A percentile compares a stretch with the other conserved stretches of the same genome.
These are phyloP conservation scores for Aspergillus quadrilineatus DNA, from an alignment of 2,329 filamentous ascomycete species.

Conservation along the genomic window DNA sequence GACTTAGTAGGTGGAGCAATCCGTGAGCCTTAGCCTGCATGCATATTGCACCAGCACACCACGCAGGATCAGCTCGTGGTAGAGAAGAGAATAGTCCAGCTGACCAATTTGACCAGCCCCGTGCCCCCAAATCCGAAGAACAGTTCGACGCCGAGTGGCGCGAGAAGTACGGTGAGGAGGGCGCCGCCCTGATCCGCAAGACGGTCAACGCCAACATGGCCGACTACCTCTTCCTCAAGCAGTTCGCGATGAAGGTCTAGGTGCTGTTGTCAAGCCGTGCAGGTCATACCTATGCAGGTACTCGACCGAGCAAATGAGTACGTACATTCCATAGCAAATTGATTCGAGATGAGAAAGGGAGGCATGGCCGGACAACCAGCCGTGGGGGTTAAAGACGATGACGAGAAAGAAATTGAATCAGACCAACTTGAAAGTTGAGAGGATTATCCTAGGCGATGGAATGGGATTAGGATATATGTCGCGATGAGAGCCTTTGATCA, in stretches of 20 bases:
- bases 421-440: background rate
- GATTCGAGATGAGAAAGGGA: background rate
- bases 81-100: background rate
- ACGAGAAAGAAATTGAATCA: conserved; percentile 9
- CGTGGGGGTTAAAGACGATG: conserved; percentile 6
- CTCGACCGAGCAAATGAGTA: background rate
- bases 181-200: conserved; percentile 58
- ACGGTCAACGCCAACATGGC: conserved; percentile 60
- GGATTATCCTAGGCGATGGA: background rate
- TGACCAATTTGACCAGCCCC: conserved; percentile 25
- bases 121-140: conserved; percentile 48
- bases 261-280: background rate
- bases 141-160: conserved; percentile 60
- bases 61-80: background rate
- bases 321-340: background rate
- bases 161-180: conserved; percentile 61
- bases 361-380: background rate
- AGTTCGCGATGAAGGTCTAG: conserved; percentile 59
- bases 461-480: conserved; percentile 19
- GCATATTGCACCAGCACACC: background rate
- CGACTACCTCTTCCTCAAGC: conserved; percentile 65
- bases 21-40: background rate
- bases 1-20: background rate
- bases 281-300: background rate
- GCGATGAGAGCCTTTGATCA: conserved; percentile 28